Evolutionary conservation across 225 moss, liverwort and hornwort genomes (phyloP).

Genomic region (Rhytidiadelphus loreus): DNA sequence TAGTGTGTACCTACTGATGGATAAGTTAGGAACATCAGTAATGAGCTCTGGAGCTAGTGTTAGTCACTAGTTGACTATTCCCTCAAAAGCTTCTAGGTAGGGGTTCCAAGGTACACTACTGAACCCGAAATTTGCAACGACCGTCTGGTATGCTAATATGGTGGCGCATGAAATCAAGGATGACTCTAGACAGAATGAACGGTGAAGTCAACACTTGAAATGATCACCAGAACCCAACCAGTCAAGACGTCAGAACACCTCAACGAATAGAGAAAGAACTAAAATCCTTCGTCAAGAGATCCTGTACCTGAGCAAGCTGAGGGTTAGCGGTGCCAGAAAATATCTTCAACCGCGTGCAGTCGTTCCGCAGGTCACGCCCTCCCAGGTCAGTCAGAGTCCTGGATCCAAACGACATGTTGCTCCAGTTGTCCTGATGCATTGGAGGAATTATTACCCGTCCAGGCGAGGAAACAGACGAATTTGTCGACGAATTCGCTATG

Average conservation of each 20-base stretch:
- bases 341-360: slow-evolving; percentile 64
- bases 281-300: not conserved
- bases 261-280: not conserved
- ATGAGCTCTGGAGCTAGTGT: not conserved
- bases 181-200: not conserved
- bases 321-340: slow-evolving; percentile 86
- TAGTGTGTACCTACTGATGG: not conserved
- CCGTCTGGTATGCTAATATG: not conserved
- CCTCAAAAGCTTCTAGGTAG: not conserved
- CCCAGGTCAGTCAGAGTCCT: slow-evolving; percentile 45
- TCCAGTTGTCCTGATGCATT: slow-evolving; percentile 46
- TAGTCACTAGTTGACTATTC: not conserved
- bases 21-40: not conserved
- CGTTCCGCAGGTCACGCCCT: slow-evolving; percentile 39
- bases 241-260: not conserved
- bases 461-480: slow-evolving; percentile 42
- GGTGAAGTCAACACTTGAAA: not conserved
- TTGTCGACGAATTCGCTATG: slow-evolving; percentile 24
- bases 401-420: slow-evolving; percentile 34
- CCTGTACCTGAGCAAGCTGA: slow-evolving; percentile 70
- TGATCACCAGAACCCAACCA: not conserved
- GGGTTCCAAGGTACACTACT: not conserved
- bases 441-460: slow-evolving; percentile 55
- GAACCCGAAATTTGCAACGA: not conserved
- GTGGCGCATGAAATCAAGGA: not conserved